These are phyloP conservation scores for Schizophyllum commune DNA, from an alignment of 1,284 basidiomycete genomes.

Conservation along the genomic window DNA sequence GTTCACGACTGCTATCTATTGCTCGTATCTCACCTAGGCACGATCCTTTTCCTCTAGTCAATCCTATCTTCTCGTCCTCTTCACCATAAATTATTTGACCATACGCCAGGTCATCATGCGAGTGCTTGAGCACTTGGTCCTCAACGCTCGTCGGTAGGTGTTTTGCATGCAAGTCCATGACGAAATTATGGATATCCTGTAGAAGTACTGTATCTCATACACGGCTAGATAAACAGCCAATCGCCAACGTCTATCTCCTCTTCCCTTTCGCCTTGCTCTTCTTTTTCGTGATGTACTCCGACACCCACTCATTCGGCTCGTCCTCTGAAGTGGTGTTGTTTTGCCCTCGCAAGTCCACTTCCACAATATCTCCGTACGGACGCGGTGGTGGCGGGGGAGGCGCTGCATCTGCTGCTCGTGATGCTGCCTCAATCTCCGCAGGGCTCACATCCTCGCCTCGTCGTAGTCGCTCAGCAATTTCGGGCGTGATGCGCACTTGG, in stretches of 20 bases:
- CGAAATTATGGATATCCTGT: too few relatives aligned
- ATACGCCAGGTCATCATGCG: too few relatives aligned
- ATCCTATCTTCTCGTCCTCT: too few relatives aligned
- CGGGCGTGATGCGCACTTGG: constrained; percentile 37
- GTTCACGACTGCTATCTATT: too few relatives aligned
- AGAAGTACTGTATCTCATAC: too few relatives aligned
- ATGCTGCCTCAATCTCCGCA: constrained; percentile 39
- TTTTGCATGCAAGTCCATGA: too few relatives aligned
- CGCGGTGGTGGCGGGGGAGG: constrained; percentile 8
- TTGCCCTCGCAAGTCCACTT: constrained; percentile 10
- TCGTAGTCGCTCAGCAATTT: constrained; percentile 37
- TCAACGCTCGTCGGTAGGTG: too few relatives aligned
- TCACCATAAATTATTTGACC: too few relatives aligned
- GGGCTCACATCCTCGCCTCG: constrained; percentile 41
- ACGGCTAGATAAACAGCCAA: too few relatives aligned
- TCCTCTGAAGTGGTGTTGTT: constrained; percentile 4
- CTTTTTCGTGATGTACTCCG: constrained; percentile 32
- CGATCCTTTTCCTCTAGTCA: too few relatives aligned
- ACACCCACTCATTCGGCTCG: constrained; percentile 38
- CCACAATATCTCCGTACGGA: constrained; percentile 5
- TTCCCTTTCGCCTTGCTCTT: constrained; percentile 35
- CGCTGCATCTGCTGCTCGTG: constrained; percentile 29
- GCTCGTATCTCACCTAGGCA: too few relatives aligned
- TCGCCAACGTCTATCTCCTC: constrained; percentile 17
- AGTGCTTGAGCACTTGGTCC: too few relatives aligned